Percentiles rank a stretch among this genome's conserved stretches.
Conservation (phyloP, 768 basidiomycete genomes). For the Lentinula boryana region DNA sequence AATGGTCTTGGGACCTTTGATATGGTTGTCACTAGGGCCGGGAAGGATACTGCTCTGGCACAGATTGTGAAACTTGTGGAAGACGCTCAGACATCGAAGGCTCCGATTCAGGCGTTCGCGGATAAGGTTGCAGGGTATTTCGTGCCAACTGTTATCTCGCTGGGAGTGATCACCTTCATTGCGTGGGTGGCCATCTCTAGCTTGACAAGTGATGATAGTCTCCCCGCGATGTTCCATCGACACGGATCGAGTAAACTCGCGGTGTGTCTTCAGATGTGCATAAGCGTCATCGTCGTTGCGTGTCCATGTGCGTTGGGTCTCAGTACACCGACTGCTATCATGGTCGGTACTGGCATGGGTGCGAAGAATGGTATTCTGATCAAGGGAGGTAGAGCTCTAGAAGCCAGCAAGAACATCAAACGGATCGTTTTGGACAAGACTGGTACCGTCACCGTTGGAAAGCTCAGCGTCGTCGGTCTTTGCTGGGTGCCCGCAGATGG, state of each 20-base stretch:
- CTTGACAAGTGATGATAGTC: conserved; percentile 42
- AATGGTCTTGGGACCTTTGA: conserved; percentile 97
- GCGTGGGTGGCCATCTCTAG: conserved; percentile 75
- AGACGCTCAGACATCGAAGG: conserved; percentile 96
- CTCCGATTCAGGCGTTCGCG: conserved; percentile 96
- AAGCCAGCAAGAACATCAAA: conserved; percentile 80
- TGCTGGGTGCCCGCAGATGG: conserved; percentile 56
- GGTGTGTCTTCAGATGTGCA: conserved; percentile 94
- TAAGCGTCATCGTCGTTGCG: conserved; percentile 95
- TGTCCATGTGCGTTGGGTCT: conserved; percentile 97
- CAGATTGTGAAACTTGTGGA: conserved; percentile 97
- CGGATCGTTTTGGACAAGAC: conserved; percentile 94
- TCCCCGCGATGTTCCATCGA: conserved; percentile 82
- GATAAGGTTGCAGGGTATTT: conserved; percentile 94
- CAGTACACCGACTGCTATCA: conserved; percentile 96
- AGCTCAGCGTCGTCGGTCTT: conserved; percentile 71
- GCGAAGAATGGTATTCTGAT: conserved; percentile 97
- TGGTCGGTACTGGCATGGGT: conserved; percentile 98
- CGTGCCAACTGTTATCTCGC: conserved; percentile 84
- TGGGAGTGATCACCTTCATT: conserved; percentile 76
- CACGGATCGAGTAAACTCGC: conserved; percentile 83
- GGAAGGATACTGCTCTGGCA: conserved; percentile 91
- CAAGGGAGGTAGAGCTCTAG: conserved; percentile 93
- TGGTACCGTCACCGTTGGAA: conserved; percentile 95
- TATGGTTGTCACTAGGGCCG: conserved; percentile 92